Base-by-base conservation (phyloP, 1,139 yeast species). In the Hemisphaericaspora xylofermentans region DNA sequence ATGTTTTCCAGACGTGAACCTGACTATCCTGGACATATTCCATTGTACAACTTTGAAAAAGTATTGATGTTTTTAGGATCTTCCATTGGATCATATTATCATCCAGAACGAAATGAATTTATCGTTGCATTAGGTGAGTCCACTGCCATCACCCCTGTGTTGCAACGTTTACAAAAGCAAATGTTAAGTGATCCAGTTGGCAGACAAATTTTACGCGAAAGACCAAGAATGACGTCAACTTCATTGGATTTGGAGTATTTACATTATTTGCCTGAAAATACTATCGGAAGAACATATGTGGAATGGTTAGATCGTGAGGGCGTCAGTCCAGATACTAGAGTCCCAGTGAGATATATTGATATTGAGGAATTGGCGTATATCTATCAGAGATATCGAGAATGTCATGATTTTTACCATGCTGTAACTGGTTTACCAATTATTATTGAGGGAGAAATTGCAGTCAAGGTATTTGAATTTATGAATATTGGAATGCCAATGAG, bases 401-500 rank as follows among this genome's bases (percentile, higher is more conserved):
- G 97, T 58, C 99, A 93, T 55, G 99, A 93, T 60, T 93, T 93
- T 56, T 93, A 89, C 58, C 99, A 93, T 60, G 88, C 98, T 2
- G 74, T 93, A 30, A 85, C 95, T 0, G 94, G 95, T 7, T 72
- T 88, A 40, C 98, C 98, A 0, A 87, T 91, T 33, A 84, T 87
- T 32, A 80, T 94, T 51, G 98, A 93, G 57, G 99, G 98, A 14
- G 99, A 93, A 58, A 85, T 93, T 39, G 88, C 96, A 0, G 86
- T 93, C 19, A 93, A 93, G 63, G 86, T 91, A 21, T 81, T 94
- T 52, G 99, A 93, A 63, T 95, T 82, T 57, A 85, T 93, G 61
- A 93, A 93, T 60, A 78, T 93, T 45, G 96, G 96, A 2, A 79
- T 94, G 36, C 98, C 98, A 15, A 91, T 94, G 94, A 91, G 97